Conservation (phyloP, 345 rosid species). For the Aegle marmelos region DNA sequence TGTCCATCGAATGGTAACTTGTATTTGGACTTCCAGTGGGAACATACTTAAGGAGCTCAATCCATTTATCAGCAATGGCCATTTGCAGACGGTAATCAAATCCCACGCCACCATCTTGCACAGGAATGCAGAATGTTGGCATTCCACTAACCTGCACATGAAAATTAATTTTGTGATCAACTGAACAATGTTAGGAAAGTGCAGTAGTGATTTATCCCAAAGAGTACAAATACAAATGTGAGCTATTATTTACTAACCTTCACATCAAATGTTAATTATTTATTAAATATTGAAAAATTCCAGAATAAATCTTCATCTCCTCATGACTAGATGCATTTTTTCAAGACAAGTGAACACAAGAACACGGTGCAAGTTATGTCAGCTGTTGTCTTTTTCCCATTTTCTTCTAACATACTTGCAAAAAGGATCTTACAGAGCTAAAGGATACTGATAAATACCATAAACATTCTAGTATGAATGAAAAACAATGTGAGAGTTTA, state of each 20-base stretch:
- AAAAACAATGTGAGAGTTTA: neutral
- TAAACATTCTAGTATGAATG: neutral
- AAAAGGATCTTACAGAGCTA: neutral
- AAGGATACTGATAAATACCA: neutral
- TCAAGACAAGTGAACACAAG: neutral
- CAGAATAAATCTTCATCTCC: neutral
- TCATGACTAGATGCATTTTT: neutral
- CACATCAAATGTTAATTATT: neutral
- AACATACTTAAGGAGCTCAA: conserved; percentile 81
- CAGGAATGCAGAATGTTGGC: conserved; percentile 93
- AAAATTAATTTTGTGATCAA: neutral
- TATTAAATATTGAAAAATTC: neutral
- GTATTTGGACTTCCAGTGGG: neutral
- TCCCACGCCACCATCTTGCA: conserved; percentile 92
- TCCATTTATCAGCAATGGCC: conserved; percentile 99
- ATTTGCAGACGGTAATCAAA: conserved; percentile 96
- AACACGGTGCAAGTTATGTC: neutral
- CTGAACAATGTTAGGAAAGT: neutral
- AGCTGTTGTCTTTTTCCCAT: neutral
- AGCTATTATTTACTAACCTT: neutral
- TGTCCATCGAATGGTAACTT: conserved; percentile 8
- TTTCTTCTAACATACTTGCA: neutral
- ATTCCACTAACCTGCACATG: conserved; percentile 87
- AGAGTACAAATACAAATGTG: neutral
- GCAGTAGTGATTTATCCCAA: neutral